Conservation (phyloP, 2,329 filamentous ascomycete genomes). For the Davidsoniella virescens region DNA sequence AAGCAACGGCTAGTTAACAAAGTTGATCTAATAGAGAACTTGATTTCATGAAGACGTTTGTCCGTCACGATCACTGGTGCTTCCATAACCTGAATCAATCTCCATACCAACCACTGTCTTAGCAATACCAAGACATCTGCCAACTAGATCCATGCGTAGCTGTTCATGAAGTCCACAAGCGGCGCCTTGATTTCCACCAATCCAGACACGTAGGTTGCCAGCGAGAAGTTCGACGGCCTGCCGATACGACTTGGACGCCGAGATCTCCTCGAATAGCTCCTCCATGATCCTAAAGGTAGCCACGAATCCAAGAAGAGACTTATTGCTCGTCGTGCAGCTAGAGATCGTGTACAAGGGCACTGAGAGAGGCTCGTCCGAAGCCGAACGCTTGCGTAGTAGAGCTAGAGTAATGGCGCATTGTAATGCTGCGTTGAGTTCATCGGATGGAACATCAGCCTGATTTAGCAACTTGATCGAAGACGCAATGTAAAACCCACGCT, state of each 20-base stretch:
- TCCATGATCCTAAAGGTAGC: constrained; percentile 43
- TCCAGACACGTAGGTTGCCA: constrained; percentile 43
- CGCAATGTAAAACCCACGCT: constrained; percentile 39
- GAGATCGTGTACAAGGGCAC: constrained; percentile 13
- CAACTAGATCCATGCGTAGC: constrained; percentile 37
- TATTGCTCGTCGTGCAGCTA: constrained; percentile 21
- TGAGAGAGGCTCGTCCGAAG: constrained; percentile 21
- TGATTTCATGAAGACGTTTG: too few relatives aligned
- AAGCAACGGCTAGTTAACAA: too few relatives aligned
- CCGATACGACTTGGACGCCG: constrained; percentile 30
- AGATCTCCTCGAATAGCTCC: constrained; percentile 30
- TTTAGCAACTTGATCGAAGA: constrained; percentile 35
- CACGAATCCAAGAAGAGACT: constrained; percentile 43
- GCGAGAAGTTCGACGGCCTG: constrained; percentile 38
- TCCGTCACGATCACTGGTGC: constrained; percentile 29
- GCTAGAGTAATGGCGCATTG: constrained; percentile 45
- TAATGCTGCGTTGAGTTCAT: constrained; percentile 39
- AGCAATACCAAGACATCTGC: constrained; percentile 38
- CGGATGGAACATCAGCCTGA: not conserved
- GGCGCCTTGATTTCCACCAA: constrained; percentile 35
- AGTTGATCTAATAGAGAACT: too few relatives aligned
- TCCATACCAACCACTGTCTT: constrained; percentile 44
- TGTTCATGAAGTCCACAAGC: constrained; percentile 33
- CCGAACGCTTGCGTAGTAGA: constrained; percentile 31
- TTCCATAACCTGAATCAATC: constrained; percentile 42